Evolutionary conservation across 768 basidiomycete genomes (phyloP), one percentile per base, ranked within the genome.

Genomic region (Tulasnella sp.): DNA sequence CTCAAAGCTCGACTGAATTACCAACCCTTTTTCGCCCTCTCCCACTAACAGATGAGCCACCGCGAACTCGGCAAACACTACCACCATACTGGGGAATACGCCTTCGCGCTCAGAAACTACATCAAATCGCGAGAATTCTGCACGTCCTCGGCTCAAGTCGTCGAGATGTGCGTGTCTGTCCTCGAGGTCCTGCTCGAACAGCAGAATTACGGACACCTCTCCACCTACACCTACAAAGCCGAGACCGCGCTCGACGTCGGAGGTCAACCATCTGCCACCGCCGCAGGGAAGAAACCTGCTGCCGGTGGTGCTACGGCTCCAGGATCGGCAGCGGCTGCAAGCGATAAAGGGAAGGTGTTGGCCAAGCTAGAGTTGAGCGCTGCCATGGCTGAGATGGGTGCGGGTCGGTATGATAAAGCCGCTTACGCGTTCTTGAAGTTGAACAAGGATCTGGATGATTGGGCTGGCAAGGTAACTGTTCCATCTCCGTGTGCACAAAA

Each of bases 221-320:
- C 86, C 7, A 92, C 88, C n/a, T 94, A 96, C 68, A 83, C 96
- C 27, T 90, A 86, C 80, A 96, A 96, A 72, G 91, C 92, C n/a
- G 93, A 96, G 62, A 84, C 89, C 0, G 87, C 90, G 0, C 76
- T 96, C 24, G 92, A 95, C 42, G 34, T 38, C 34, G 80, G 82
- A 2, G 48, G 62, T 4, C 58, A 56, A 21, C 32, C 47, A 0
- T 38, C 30, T n/a, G 49, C 34, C 30, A 32, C 26, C 24, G 61
- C 41, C 21, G 45, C 43, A 15, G 58, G 52, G 43, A 51, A 61
- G 30, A 61, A 51, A 34, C 17, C 19, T 5, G 30, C 44, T 1
- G 71, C 73, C 1, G 68, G 74, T 13, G 64, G 70, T 9, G 64
- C 71, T 17, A 62, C 64, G 26, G 69, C 68, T 21, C 53, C 67